Base-by-base conservation (phyloP, 2,329 filamentous ascomycete genomes). In the Cercospora sp. region DNA sequence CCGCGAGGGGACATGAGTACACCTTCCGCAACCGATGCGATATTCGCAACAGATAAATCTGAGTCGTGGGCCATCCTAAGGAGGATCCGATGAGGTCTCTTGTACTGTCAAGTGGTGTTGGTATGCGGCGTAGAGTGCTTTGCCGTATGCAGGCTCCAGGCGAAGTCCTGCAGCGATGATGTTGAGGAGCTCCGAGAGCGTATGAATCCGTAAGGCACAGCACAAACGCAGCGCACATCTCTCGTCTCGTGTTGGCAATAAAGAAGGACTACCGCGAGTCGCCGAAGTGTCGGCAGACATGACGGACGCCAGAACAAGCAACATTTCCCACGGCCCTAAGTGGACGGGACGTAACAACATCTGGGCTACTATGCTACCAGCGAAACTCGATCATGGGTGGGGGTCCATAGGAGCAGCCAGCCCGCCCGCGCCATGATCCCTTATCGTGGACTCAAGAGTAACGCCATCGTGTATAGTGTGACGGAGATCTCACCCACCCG, bases 271-370 rank as follows among this genome's bases (percentile, higher is more conserved):
- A 57, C 62, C 42, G 61, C 30, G 53, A 45, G 26, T 26, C 20
- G 65, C 69, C 71, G 71, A 66, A 72, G 71, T 69, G 51, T 42
- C 71, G 71, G 69, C 69, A 70, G 60, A 45, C 33, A 39, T 39
- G 28, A 51, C 60, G 42, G 42, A 39, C 33, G n/a, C 51, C 62
- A 60, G 36, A 63, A 62, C 31, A 53, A 61, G 60, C 65, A 48
- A 66, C 67, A 68, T 66, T 20, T 66, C 63, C 66, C 55, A 66
- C 65, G 65, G 48, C 10, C 42, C 65, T 65, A 65, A 65, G 64
- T 65, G 57, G 57, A 69, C 63, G 65, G 60, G 58, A 69, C 65
- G 65, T 53, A 66, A 64, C 67, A 66, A 60, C 36, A 61, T 42
- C 60, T 68, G 55, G 65, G 64, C 63, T 60, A 63, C 64, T 59